Conservation (phyloP, 1,284 basidiomycete species). For the Golubevia sp. region DNA sequence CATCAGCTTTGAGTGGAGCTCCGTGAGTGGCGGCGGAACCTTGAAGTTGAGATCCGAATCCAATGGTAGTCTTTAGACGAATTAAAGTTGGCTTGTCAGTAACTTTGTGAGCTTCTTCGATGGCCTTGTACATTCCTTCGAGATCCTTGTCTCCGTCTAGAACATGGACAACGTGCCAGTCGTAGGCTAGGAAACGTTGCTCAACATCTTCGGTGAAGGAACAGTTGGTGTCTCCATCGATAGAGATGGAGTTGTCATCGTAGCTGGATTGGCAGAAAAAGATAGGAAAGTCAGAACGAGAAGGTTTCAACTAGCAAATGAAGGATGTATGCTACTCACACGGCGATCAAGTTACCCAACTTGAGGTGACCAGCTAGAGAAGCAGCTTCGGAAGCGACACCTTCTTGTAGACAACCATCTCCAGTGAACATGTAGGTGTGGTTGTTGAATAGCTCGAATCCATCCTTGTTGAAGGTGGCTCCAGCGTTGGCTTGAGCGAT, state of each 20-base stretch:
- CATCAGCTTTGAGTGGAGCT: conserved; percentile 86
- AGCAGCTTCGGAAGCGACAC: conserved; percentile 85
- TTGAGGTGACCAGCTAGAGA: conserved; percentile 89
- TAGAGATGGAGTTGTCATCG: conserved; percentile 79
- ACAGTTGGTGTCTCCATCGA: conserved; percentile 87
- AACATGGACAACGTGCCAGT: conserved; percentile 88
- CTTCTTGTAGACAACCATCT: conserved; percentile 95
- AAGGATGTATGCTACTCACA: too few species aligned
- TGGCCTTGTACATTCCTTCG: conserved; percentile 76
- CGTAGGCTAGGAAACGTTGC: conserved; percentile 84
- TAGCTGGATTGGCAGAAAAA: conserved; percentile 56
- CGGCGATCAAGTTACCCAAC: conserved; percentile 86
- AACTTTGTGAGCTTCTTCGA: conserved; percentile 76
- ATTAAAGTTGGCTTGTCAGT: conserved; percentile 85
- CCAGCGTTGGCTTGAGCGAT: conserved; percentile 89
- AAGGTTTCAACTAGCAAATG: too few species aligned
- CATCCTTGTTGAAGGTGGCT: conserved; percentile 85
- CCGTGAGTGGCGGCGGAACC: conserved; percentile 94
- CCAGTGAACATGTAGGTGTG: conserved; percentile 87
- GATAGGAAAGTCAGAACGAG: neutral
- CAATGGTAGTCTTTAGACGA: conserved; percentile 85
- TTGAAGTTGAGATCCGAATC: conserved; percentile 87
- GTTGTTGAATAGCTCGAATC: conserved; percentile 83
- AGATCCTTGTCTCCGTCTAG: conserved; percentile 84
- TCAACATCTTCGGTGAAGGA: conserved; percentile 94